Evolutionary conservation across 2,329 filamentous ascomycete species (phyloP).

Genomic region (Colletotrichum navitas): DNA sequence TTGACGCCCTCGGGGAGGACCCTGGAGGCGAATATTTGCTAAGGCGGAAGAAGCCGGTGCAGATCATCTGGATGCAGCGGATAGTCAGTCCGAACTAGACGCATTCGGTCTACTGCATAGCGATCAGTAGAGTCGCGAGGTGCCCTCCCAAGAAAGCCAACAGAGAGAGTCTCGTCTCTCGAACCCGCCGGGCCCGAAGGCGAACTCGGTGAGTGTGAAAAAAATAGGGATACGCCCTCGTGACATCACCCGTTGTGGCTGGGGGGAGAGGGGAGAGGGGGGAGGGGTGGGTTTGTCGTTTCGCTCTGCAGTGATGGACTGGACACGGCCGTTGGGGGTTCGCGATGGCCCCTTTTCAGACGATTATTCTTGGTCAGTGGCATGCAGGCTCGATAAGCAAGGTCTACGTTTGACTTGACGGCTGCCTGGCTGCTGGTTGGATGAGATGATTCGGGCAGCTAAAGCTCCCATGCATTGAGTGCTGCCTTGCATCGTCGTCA

Average conservation of each 20-base stretch:
- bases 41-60: slow-evolving; percentile 25
- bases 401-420: neutral
- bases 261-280: neutral
- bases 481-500: neutral
- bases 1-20: neutral
- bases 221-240: neutral
- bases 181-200: slow-evolving; percentile 32
- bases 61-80: slow-evolving; percentile 27
- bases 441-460: neutral
- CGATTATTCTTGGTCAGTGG: slow-evolving; percentile 3
- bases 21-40: slow-evolving; percentile 3
- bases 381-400: neutral
- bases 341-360: neutral
- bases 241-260: slow-evolving; percentile 6
- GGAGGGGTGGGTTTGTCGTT: neutral
- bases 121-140: neutral
- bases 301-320: neutral
- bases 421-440: slow-evolving; percentile 1
- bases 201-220: neutral
- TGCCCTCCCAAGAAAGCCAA: slow-evolving; percentile 14
- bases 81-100: slow-evolving; percentile 4
- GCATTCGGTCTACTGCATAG: slow-evolving; percentile 1
- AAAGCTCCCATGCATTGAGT: neutral
- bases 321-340: neutral
- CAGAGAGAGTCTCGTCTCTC: neutral